These are phyloP conservation scores for Aspergillus fructus DNA, from an alignment of 2,329 filamentous ascomycete species.

Conservation along the genomic window DNA sequence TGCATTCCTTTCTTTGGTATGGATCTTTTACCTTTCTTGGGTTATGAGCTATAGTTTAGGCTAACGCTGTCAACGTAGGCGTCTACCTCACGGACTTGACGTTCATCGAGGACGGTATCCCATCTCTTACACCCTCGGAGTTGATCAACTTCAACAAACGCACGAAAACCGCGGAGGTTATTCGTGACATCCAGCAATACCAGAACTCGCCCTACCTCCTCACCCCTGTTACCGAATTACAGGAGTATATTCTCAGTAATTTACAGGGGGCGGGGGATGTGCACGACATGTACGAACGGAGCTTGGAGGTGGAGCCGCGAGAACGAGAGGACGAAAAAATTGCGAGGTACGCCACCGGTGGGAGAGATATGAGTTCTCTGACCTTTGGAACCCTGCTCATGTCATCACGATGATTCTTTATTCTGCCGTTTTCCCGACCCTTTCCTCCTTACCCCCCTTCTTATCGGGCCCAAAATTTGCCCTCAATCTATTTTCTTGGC, in stretches of 20 bases:
- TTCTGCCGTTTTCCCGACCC: not conserved
- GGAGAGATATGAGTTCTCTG: conserved; percentile 35
- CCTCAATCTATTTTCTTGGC: conserved; percentile 21
- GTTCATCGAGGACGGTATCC: conserved; percentile 98
- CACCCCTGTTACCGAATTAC: conserved; percentile 83
- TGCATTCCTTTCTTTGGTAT: conserved; percentile 98
- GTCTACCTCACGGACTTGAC: conserved; percentile 97
- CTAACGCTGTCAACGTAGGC: conserved; percentile 52
- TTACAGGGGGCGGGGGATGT: conserved; percentile 95
- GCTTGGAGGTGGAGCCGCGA: conserved; percentile 85
- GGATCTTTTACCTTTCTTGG: conserved; percentile 41
- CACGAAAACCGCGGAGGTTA: conserved; percentile 96
- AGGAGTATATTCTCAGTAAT: conserved; percentile 95
- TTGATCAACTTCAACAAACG: conserved; percentile 99
- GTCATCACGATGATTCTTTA: conserved; percentile 30
- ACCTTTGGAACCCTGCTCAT: conserved; percentile 35
- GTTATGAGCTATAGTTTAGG: not conserved
- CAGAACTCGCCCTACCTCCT: conserved; percentile 96
- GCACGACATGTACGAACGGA: conserved; percentile 99
- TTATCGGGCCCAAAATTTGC: not conserved
- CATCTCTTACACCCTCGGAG: conserved; percentile 92
- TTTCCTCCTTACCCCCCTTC: not conserved
- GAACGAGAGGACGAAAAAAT: conserved; percentile 99
- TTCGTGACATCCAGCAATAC: conserved; percentile 97
- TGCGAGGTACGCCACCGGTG: conserved; percentile 70